Percentiles rank a stretch among this genome's conserved stretches.
These are phyloP conservation scores for Lactifluus pinguis DNA, from an alignment of 768 basidiomycete genomes.

Conservation along the genomic window DNA sequence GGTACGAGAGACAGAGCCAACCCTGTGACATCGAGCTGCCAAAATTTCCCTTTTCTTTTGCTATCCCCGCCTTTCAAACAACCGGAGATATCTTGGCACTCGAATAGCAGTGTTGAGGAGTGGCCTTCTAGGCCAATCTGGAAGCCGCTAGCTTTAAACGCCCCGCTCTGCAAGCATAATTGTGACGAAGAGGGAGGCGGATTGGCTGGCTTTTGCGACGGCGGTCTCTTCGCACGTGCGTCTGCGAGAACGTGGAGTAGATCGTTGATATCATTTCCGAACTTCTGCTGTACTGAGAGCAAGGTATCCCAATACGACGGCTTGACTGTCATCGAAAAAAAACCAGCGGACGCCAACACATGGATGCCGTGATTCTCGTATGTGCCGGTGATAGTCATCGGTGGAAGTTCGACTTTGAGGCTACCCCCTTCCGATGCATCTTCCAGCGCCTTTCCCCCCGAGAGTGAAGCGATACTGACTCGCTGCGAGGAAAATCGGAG, in stretches of 20 bases:
- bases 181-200: slow-evolving; percentile 12
- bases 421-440: slow-evolving; percentile 33
- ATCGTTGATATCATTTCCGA: slow-evolving; percentile 83
- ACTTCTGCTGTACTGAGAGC: slow-evolving; percentile 78
- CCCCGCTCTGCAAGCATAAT: slow-evolving; percentile 31
- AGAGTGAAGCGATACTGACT: slow-evolving; percentile 47
- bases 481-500: slow-evolving; percentile 53
- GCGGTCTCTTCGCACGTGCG: slow-evolving; percentile 33
- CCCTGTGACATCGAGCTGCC: slow-evolving; percentile 66
- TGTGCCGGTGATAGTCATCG: slow-evolving; percentile 52
- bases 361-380: slow-evolving; percentile 43
- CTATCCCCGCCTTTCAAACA: slow-evolving; percentile 39
- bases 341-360: slow-evolving; percentile 53
- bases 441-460: slow-evolving; percentile 21
- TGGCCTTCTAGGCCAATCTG: slow-evolving; percentile 68
- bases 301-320: slow-evolving; percentile 79
- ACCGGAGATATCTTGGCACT: slow-evolving; percentile 67
- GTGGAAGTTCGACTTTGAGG: slow-evolving; percentile 58
- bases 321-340: slow-evolving; percentile 64
- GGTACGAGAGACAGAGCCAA: slow-evolving; percentile 81
- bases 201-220: slow-evolving; percentile 1
- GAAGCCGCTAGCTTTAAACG: slow-evolving; percentile 70
- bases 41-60: slow-evolving; percentile 29
- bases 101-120: slow-evolving; percentile 63
- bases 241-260: slow-evolving; percentile 58